Evolutionary conservation across 495 filamentous ascomycete genomes (phyloP).

Genomic region (Pyronema omphalodes): DNA sequence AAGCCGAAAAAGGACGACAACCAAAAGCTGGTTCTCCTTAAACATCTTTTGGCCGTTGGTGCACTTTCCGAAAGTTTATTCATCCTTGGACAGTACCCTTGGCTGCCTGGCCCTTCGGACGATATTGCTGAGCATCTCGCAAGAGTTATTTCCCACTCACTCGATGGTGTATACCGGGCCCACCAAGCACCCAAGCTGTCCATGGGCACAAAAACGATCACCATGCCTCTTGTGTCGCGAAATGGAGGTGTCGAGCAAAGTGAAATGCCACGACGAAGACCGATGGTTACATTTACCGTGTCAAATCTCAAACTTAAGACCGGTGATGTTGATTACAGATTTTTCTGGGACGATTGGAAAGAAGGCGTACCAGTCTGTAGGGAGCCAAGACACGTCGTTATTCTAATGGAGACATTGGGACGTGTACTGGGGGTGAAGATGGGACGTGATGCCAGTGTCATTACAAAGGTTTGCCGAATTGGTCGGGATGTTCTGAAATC

Average conservation of each 20-base stretch:
- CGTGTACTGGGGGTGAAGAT: slow-evolving; percentile 74
- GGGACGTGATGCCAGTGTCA: slow-evolving; percentile 58
- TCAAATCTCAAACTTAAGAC: slow-evolving; percentile 19
- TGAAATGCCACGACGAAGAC: slow-evolving; percentile 17
- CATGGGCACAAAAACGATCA: slow-evolving; percentile 21
- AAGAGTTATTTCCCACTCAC: slow-evolving; percentile 60
- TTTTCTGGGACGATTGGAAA: slow-evolving; percentile 96
- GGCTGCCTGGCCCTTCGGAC: slow-evolving; percentile 66
- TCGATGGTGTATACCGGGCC: slow-evolving; percentile 47
- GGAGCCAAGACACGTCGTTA: slow-evolving; percentile 73
- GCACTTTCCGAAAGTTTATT: slow-evolving; percentile 86
- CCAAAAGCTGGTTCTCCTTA: slow-evolving; percentile 70
- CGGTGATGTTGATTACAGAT: slow-evolving; percentile 41
- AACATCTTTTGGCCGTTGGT: slow-evolving; percentile 73
- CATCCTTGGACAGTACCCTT: slow-evolving; percentile 77
- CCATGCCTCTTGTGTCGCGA: slow-evolving; percentile 4
- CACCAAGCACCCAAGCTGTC: slow-evolving; percentile 30
- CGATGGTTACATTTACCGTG: slow-evolving; percentile 24
- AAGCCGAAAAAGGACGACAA: slow-evolving; percentile 61
- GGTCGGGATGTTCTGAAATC: slow-evolving; percentile 52
- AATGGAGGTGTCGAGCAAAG: slow-evolving; percentile 15
- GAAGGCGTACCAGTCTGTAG: slow-evolving; percentile 86
- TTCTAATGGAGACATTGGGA: slow-evolving; percentile 65
- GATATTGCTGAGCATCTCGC: slow-evolving; percentile 63
- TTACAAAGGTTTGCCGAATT: slow-evolving; percentile 65